Evolutionary conservation across 1,284 basidiomycete genomes (phyloP).

Genomic region (Erythrobasidium hasegawianum): DNA sequence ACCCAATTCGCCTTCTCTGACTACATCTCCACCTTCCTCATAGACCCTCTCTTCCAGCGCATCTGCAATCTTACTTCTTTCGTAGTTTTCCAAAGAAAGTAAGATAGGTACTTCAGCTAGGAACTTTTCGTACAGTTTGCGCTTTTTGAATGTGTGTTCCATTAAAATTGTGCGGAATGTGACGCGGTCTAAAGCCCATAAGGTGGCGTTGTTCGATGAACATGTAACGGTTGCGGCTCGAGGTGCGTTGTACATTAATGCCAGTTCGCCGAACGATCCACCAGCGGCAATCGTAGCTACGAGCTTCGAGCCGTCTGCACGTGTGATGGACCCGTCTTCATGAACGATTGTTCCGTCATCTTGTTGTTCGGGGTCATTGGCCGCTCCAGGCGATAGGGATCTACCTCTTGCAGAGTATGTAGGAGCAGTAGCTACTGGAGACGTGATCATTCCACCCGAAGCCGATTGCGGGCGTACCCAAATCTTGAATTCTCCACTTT

Average conservation of each 20-base stretch:
- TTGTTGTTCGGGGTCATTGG: constrained; percentile 38
- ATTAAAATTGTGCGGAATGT: constrained; percentile 98
- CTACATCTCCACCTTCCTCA: constrained; percentile 76
- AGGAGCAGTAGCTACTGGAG: constrained; percentile 11
- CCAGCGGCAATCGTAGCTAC: constrained; percentile 82
- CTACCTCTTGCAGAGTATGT: constrained; percentile 9
- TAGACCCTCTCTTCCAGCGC: constrained; percentile 82
- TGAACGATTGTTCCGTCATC: constrained; percentile 40
- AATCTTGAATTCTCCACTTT: constrained; percentile 80
- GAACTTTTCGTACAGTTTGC: constrained; percentile 95
- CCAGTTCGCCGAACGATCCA: constrained; percentile 90
- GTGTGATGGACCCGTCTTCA: constrained; percentile 33
- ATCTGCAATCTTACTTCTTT: constrained; percentile 95
- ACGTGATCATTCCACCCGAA: constrained; percentile 40
- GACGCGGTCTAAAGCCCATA: constrained; percentile 94
- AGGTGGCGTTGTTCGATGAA: constrained; percentile 67
- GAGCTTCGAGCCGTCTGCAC: constrained; percentile 59
- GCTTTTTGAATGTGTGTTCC: constrained; percentile 67
- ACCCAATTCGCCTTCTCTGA: constrained; percentile 87
- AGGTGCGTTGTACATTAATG: constrained; percentile 95
- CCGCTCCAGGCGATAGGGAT: constrained; percentile 47
- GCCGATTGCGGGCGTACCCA: constrained; percentile 59
- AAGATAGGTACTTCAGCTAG: constrained; percentile 85
- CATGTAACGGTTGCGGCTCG: constrained; percentile 90
- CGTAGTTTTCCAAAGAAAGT: constrained; percentile 74